Conservation (phyloP, 495 filamentous ascomycete genomes). For the Penicillium dipodomyicola region DNA sequence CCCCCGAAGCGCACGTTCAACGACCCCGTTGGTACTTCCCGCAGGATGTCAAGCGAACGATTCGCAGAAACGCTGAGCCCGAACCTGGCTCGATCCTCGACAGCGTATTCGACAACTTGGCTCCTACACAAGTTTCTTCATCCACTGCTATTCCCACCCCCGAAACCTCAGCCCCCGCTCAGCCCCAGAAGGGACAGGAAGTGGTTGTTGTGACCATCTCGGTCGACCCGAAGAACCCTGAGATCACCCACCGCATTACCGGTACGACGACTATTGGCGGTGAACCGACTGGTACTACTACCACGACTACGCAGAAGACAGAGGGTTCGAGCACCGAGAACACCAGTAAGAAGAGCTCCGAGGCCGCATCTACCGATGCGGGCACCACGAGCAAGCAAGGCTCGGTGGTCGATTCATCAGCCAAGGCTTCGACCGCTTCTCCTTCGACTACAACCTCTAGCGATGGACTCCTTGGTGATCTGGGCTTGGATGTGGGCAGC, state of each 20-base stretch:
- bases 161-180: neutral
- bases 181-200: conserved; percentile 14
- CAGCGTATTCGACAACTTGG: neutral
- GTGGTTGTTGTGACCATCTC: conserved; percentile 27
- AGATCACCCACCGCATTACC: conserved; percentile 18
- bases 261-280: conserved; percentile 22
- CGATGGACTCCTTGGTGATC: conserved; percentile 2
- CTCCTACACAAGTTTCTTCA: conserved; percentile 1
- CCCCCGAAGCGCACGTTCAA: conserved; percentile 34
- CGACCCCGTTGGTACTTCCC: conserved; percentile 49
- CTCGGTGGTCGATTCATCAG: neutral
- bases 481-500: neutral
- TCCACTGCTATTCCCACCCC: conserved; percentile 2
- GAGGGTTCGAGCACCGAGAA: conserved; percentile 12
- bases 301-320: conserved; percentile 13
- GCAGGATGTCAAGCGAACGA: conserved; percentile 44
- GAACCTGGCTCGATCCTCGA: conserved; percentile 7
- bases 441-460: conserved; percentile 3
- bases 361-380: conserved; percentile 16
- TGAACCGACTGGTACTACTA: conserved; percentile 17
- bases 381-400: conserved; percentile 10
- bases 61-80: conserved; percentile 23
- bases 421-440: conserved; percentile 4
- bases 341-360: neutral
- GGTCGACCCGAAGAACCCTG: conserved; percentile 15